A percentile compares a stretch with the other conserved stretches of the same genome.
phyloP scores from a whole-genome alignment of 495 filamentous ascomycete genomes.

The Trichoderma asperelloides region DNA sequence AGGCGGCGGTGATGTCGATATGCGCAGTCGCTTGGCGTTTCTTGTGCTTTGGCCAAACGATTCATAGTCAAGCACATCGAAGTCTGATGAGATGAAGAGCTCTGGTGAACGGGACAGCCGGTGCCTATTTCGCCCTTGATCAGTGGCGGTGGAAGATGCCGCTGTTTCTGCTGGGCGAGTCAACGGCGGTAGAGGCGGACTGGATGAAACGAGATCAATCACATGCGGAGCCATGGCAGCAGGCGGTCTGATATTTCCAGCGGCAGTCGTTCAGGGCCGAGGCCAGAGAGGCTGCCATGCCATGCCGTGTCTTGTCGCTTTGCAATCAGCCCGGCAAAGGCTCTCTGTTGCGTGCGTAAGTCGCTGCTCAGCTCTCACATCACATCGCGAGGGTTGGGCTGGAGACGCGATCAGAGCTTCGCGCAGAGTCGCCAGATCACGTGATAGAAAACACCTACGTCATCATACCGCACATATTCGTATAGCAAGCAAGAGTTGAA shows the following conservation, averaged over 20 bases:
- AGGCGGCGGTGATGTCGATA: background rate
- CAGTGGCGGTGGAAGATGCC: background rate
- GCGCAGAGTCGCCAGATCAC: background rate
- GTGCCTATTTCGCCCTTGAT: background rate
- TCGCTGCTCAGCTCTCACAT: background rate
- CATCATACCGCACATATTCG: too few species aligned
- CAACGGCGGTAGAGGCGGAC: background rate
- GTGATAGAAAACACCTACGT: background rate
- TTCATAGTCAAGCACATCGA: background rate
- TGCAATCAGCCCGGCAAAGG: background rate
- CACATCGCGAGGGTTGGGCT: background rate
- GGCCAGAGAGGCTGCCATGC: background rate
- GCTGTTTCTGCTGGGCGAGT: background rate
- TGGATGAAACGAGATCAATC: conserved; percentile 10
- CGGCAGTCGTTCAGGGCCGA: background rate
- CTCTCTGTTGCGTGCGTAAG: background rate
- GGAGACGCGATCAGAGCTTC: background rate
- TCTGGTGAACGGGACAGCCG: background rate
- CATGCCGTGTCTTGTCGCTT: background rate
- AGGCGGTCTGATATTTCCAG: background rate
- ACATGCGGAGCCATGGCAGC: conserved; percentile 1
- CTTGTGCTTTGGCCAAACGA: background rate
- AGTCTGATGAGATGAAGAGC: background rate
- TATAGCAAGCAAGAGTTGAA: too few species aligned
- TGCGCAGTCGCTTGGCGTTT: background rate